Conservation (phyloP, 352 stramenopile species). For the Aphanomyces cochlioides region DNA sequence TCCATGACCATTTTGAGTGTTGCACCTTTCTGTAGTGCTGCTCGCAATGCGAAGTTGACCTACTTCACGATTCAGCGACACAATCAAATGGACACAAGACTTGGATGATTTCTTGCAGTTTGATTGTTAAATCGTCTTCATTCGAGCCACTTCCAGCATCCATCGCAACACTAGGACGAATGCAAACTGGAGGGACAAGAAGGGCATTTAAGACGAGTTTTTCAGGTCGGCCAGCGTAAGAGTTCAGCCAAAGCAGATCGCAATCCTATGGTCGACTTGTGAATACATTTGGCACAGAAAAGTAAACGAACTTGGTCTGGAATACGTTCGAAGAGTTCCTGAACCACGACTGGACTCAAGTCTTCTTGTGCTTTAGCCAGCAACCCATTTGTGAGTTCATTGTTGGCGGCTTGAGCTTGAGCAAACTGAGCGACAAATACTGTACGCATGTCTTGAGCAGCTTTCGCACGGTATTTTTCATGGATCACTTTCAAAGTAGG, state of each 20-base stretch:
- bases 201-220: conserved; percentile 97
- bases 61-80: conserved; percentile 17
- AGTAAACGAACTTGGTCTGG: conserved; percentile 71
- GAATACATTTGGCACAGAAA: neutral
- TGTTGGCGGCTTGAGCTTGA: conserved; percentile 70
- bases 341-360: conserved; percentile 87
- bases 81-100: conserved; percentile 7
- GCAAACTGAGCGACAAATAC: conserved; percentile 82
- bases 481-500: conserved; percentile 98
- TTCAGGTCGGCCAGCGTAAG: conserved; percentile 91
- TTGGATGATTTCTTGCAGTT: conserved; percentile 99
- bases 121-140: conserved; percentile 98
- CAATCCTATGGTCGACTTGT: conserved; percentile 66
- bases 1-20: conserved; percentile 99
- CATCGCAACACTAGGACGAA: conserved; percentile 98
- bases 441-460: conserved; percentile 74
- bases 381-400: conserved; percentile 72
- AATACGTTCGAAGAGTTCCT: conserved; percentile 94
- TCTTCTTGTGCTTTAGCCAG: conserved; percentile 88
- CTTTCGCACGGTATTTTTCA: conserved; percentile 94
- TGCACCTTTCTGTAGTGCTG: conserved; percentile 92
- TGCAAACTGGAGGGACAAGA: conserved; percentile 98
- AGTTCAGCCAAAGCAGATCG: conserved; percentile 96
- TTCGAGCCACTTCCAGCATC: conserved; percentile 94
- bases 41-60: conserved; percentile 95